Evolutionary conservation across 306 rosid species (phyloP).

Genomic region (Begonia fuchsioides): DNA sequence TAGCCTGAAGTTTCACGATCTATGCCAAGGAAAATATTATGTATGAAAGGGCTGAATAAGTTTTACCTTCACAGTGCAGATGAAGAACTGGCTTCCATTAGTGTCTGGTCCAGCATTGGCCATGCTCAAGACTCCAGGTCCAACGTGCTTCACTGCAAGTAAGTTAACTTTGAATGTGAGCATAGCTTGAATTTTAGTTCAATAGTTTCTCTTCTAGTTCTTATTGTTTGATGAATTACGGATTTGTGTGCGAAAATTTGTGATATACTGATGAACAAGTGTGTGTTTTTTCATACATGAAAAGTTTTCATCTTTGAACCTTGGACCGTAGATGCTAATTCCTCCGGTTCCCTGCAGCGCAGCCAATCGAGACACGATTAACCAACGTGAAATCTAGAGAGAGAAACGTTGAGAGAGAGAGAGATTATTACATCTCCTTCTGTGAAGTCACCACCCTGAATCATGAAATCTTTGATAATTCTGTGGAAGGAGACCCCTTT

Average conservation of each 20-base stretch:
- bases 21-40: no score
- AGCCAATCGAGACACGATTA: background rate
- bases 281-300: conserved; percentile 29
- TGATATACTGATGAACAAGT: no score
- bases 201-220: no score
- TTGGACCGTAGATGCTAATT: conserved; percentile 68
- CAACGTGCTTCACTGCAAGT: conserved; percentile 78
- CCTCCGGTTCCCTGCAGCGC: conserved; percentile 94
- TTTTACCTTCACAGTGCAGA: conserved; percentile 75
- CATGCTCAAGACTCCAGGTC: conserved; percentile 95
- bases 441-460: conserved; percentile 96
- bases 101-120: conserved; percentile 89
- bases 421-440: conserved; percentile 58
- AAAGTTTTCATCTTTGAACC: conserved; percentile 69
- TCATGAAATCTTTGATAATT: conserved; percentile 82
- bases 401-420: conserved; percentile 5
- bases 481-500: conserved; percentile 91
- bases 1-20: no score
- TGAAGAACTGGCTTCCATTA: conserved; percentile 86
- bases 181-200: no score
- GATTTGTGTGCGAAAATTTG: no score
- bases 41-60: background rate
- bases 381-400: background rate
- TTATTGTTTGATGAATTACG: no score
- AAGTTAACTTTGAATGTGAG: conserved; percentile 5